Conservation (phyloP, 805 yeast genomes). For the Spathaspora passalidarum region DNA sequence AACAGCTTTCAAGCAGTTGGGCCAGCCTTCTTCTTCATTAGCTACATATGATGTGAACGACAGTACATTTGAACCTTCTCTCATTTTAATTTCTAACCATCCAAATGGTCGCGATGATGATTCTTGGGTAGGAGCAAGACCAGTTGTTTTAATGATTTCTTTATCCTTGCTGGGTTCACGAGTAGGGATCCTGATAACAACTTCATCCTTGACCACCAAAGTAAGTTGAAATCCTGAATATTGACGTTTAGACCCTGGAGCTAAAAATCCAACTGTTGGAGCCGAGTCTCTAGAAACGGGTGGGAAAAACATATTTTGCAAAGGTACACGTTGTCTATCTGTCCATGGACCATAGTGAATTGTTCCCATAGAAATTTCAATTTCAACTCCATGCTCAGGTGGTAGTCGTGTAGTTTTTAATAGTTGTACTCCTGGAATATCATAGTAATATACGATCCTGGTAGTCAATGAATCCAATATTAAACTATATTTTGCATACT, state of each 20-base stretch:
- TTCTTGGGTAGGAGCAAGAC: slow-evolving; percentile 4
- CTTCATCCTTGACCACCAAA: slow-evolving; percentile 61
- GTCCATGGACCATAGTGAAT: slow-evolving; percentile 95
- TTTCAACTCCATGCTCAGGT: slow-evolving; percentile 52
- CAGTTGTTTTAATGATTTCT: slow-evolving; percentile 18
- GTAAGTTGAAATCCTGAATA: slow-evolving; percentile 55
- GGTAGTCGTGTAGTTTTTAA: neutral
- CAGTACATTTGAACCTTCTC: slow-evolving; percentile 48
- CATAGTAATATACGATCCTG: slow-evolving; percentile 62
- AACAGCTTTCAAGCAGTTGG: slow-evolving; percentile 43
- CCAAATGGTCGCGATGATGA: slow-evolving; percentile 67
- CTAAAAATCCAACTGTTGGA: slow-evolving; percentile 23
- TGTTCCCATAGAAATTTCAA: slow-evolving; percentile 58
- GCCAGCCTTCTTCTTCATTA: slow-evolving; percentile 49
- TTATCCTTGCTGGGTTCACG: slow-evolving; percentile 80
- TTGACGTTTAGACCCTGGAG: slow-evolving; percentile 51
- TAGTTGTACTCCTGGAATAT: slow-evolving; percentile 55
- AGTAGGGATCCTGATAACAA: slow-evolving; percentile 72
- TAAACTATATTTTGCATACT: slow-evolving; percentile 79
- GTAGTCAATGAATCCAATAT: slow-evolving; percentile 60
- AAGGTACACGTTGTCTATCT: slow-evolving; percentile 70
- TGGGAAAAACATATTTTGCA: slow-evolving; percentile 71
- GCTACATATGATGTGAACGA: slow-evolving; percentile 52
- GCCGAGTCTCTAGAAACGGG: slow-evolving; percentile 53
- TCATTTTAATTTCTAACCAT: slow-evolving; percentile 78